Base-by-base conservation (phyloP, 164 flowering plant species). In the Santalum album region DNA sequence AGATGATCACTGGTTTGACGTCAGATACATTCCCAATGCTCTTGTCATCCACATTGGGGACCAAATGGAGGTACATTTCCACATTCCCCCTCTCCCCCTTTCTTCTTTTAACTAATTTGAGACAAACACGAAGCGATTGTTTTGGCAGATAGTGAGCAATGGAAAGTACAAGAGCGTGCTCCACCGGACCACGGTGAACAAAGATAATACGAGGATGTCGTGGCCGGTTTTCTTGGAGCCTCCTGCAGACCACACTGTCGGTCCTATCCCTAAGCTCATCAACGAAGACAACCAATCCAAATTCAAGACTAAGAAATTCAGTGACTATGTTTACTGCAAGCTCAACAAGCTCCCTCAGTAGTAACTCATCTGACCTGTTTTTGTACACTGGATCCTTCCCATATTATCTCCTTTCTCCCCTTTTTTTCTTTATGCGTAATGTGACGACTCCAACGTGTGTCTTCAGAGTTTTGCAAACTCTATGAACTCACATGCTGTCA, bases 211-310 rank as follows among this genome's bases (percentile, higher is more conserved):
- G 0, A 72, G 87, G 60, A 78, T 81, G 73, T 78, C 87, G 9
- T 78, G 81, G 82, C 79, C 87, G 7, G 77, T 76, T 12, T 80
- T 78, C 53, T 43, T 67, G 43, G 68, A 63, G 19, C 90, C 95
- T 5, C 80, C 88, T 6, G 12, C 53, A 16, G 86, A 88, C 17
- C 44, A 26, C 20, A 74, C 58, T 6, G 52, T 88, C 0, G 96
- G 90, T 0, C 96, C 92, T 3, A 77, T 69, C 42, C 80, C 85
- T 1, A 67, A 88, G 66, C 77, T 85, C 32, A 66, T 79, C 14
- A 62, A 43, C 35, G 72, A 77, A 12, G 62, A 69, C 34, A 78
- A 69, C 35, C 84, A 83, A 4, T 40, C 89, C 17, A 82, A 79
- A 47, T 87, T 56, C 54, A 81, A 80, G 69, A 51, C 82, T 52